Evolutionary conservation across 129 eudicot genomes (phyloP), one percentile per base, ranked within the genome.

Genomic region (Chrysanthemum makinoi): DNA sequence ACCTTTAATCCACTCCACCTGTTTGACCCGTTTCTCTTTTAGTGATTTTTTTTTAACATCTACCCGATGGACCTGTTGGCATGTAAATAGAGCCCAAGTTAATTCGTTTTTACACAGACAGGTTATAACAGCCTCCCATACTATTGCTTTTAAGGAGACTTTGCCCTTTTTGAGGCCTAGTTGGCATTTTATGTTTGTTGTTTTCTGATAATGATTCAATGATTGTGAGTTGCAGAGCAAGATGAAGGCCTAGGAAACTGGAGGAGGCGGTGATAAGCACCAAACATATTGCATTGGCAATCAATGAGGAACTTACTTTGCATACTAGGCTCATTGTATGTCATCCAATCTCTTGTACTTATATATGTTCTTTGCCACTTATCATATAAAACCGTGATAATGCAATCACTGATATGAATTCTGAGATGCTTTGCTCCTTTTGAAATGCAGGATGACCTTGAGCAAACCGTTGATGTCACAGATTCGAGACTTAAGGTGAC

Each of bases 261-360:
- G 98, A 94, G 86, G 95, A 85, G 84, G 82, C 95, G 24, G 96
- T 94, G 46, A 64, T 81, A 57, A 94, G 96, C 78, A 87, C 95
- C 52, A 94, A 89, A 77, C 98, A 94, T 72, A 89, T 94, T 77
- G 96, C 96, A 13, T 72, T 94, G 80, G 89, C 98, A 24, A 90
- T 94, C 62, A 89, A 89, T 68, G 97, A 94, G 80, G 98, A 94
- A 71, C 98, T 94, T 65, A 75, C 75, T 76, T 73, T 94, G 69
- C 98, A 94, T 72, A 84, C 98, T 15, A 83, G 95, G 78, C 86
- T 94, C 79, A 94, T 94, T 70, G 98, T 93, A 84, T 59, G 78
- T 83, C 56, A 47, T 48, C 0, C 53, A 12, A 65, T 61, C 22
- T 49, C 26, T 75, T 14, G 10, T 81, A 6, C 62, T 0, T 24